A percentile compares a stretch with the other conserved stretches of the same genome.
phyloP scores from a whole-genome alignment of 148 eudicot genomes.

The Hydrangea macrophylla region DNA sequence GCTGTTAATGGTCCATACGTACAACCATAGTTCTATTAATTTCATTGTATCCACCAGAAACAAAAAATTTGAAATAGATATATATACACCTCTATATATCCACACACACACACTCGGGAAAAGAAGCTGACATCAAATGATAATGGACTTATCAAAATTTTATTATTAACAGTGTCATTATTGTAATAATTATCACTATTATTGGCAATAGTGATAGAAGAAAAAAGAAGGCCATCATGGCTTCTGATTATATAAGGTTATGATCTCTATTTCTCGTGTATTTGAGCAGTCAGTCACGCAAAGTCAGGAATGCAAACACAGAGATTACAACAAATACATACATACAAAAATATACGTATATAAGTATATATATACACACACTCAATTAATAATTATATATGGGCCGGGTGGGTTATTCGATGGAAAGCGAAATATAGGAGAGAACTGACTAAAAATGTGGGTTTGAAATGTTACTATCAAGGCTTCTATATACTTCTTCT shows the following conservation, averaged over 20 bases:
- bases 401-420: slow-evolving; percentile 30
- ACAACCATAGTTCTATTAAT: too few species aligned
- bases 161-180: slow-evolving; percentile 21
- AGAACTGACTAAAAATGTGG: slow-evolving; percentile 28
- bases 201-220: slow-evolving; percentile 21
- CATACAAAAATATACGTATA: background rate
- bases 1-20: slow-evolving; percentile 31
- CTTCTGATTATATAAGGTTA: slow-evolving; percentile 29
- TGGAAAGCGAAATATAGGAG: slow-evolving; percentile 40
- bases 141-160: background rate
- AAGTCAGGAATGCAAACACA: slow-evolving; percentile 27
- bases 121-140: background rate
- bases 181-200: slow-evolving; percentile 16
- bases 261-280: slow-evolving; percentile 29
- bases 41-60: too few species aligned
- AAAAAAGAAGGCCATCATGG: slow-evolving; percentile 23
- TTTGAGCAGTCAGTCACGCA: slow-evolving; percentile 20
- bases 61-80: too few species aligned
- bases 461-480: slow-evolving; percentile 50
- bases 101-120: too few species aligned
- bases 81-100: too few species aligned
- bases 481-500: slow-evolving; percentile 41
- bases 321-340: slow-evolving; percentile 20
- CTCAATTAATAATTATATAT: too few species aligned
- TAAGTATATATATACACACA: slow-evolving; percentile 6